These are phyloP conservation scores for Polytolypa hystricis DNA, from an alignment of 2,329 filamentous ascomycete genomes.

Conservation along the genomic window DNA sequence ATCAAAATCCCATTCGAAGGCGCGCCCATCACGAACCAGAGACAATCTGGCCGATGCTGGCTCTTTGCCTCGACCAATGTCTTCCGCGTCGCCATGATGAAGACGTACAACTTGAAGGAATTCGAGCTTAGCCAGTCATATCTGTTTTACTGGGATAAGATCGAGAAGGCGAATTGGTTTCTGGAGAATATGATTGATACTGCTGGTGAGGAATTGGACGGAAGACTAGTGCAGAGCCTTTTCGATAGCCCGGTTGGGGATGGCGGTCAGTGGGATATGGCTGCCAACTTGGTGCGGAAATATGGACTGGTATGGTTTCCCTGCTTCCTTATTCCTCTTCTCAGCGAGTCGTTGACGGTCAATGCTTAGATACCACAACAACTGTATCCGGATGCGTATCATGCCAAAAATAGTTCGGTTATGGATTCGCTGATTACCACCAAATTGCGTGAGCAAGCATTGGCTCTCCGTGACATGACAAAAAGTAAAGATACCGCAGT, in stretches of 20 bases:
- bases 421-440: constrained; percentile 69
- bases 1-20: constrained; percentile 73
- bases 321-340: not conserved
- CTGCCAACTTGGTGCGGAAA: constrained; percentile 72
- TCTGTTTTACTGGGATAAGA: constrained; percentile 88
- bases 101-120: constrained; percentile 61
- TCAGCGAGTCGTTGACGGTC: not conserved
- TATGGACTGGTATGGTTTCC: constrained; percentile 55
- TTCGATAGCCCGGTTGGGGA: constrained; percentile 60
- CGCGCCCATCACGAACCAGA: constrained; percentile 73
- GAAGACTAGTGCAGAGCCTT: constrained; percentile 60
- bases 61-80: constrained; percentile 87
- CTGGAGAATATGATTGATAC: constrained; percentile 75
- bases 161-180: constrained; percentile 86
- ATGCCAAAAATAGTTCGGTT: constrained; percentile 57
- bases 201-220: constrained; percentile 56
- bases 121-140: constrained; percentile 86
- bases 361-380: constrained; percentile 50
- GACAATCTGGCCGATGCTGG: constrained; percentile 76
- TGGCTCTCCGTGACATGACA: constrained; percentile 55
- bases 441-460: constrained; percentile 74
- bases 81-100: constrained; percentile 80
- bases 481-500: constrained; percentile 25
- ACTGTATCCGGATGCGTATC: constrained; percentile 73
- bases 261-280: constrained; percentile 89